Evolutionary conservation across 371 early-diverging fungal genomes (phyloP).

Genomic region (Mucor plumbeus): DNA sequence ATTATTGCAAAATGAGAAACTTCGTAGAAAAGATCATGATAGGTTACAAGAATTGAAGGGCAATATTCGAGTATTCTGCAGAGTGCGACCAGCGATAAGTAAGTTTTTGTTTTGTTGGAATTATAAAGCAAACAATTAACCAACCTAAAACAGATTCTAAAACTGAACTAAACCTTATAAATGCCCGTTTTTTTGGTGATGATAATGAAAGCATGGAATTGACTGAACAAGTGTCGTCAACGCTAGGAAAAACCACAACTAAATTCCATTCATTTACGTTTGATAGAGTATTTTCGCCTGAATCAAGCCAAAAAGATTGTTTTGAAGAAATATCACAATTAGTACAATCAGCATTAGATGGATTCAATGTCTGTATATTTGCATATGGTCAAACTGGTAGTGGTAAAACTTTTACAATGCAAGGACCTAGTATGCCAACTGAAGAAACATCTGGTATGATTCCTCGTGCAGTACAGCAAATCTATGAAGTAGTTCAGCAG

Average conservation of each 20-base stretch:
- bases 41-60: slow-evolving; percentile 97
- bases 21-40: slow-evolving; percentile 87
- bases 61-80: slow-evolving; percentile 96
- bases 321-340: slow-evolving; percentile 96
- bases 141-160: background rate
- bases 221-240: slow-evolving; percentile 43
- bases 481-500: slow-evolving; percentile 78
- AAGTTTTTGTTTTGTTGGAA: background rate
- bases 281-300: slow-evolving; percentile 82
- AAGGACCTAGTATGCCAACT: slow-evolving; percentile 61
- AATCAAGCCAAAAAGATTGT: slow-evolving; percentile 78
- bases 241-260: slow-evolving; percentile 43
- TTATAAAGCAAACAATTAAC: background rate
- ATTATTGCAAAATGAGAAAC: slow-evolving; percentile 77
- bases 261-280: slow-evolving; percentile 83
- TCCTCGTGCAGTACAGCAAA: slow-evolving; percentile 86
- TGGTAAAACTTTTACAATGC: slow-evolving; percentile 90
- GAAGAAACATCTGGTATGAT: slow-evolving; percentile 80
- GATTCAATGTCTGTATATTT: slow-evolving; percentile 98
- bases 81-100: slow-evolving; percentile 83
- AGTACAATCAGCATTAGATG: slow-evolving; percentile 96
- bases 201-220: slow-evolving; percentile 61
- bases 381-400: slow-evolving; percentile 99
- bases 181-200: slow-evolving; percentile 50
- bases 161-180: slow-evolving; percentile 23